Evolutionary conservation across 257 asterid genomes (phyloP).

Genomic region (Anisodus tanguticus): DNA sequence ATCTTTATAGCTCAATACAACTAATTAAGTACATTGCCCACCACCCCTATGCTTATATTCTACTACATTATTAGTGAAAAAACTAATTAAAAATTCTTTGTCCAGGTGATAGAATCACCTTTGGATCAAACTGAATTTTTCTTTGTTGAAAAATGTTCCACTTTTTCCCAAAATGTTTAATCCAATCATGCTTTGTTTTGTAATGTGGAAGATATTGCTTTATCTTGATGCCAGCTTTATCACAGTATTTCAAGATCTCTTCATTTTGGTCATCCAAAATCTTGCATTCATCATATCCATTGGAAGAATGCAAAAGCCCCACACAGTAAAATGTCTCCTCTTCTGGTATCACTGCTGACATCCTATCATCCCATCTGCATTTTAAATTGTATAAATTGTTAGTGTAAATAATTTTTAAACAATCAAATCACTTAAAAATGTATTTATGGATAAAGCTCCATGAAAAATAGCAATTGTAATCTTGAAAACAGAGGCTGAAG

Average conservation of each 20-base stretch:
- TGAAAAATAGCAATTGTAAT: no score
- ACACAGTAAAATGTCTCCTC: constrained; percentile 51
- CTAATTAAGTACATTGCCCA: no score
- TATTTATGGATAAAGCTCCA: not conserved
- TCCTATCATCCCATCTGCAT: constrained; percentile 44
- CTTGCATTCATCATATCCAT: constrained; percentile 26
- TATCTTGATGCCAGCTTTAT: constrained; percentile 38
- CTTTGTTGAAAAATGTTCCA: constrained; percentile 48
- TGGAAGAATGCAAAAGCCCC: constrained; percentile 43
- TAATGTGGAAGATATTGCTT: constrained; percentile 58
- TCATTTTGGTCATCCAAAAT: constrained; percentile 37
- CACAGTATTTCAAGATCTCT: constrained; percentile 43
- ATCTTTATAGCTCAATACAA: no score
- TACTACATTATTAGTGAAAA: no score
- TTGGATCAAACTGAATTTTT: constrained; percentile 39
- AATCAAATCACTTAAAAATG: not conserved
- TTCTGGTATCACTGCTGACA: constrained; percentile 56
- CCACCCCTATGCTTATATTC: no score
- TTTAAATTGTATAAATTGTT: no score
- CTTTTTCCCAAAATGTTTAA: constrained; percentile 49
- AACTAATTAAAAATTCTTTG: constrained; percentile 42
- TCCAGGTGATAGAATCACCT: constrained; percentile 35
- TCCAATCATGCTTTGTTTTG: constrained; percentile 48
- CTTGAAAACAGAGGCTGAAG: no score
- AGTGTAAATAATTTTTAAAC: no score